Evolutionary conservation across 306 rosid genomes (phyloP), one percentile per base, ranked within the genome.

Genomic region (Castanea mollissima): DNA sequence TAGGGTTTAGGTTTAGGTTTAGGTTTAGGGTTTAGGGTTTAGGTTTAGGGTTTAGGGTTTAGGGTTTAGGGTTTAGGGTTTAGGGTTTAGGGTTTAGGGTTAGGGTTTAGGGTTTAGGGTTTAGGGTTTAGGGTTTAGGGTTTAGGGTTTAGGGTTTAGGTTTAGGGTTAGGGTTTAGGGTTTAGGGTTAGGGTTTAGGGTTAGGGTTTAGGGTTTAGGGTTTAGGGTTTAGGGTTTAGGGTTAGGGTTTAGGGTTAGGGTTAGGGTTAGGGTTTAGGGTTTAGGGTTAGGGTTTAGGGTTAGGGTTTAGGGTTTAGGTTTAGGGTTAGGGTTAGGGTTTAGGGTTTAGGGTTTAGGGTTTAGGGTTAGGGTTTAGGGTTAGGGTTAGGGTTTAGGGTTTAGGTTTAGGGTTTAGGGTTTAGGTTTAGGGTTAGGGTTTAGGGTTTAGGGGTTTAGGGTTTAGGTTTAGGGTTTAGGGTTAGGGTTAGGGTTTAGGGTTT

Each of bases 281-380:
- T 80, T 52, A 32, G 46, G 74, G 54, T 80, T 62, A 64, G 83
- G 83, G 78, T 63, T 80, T 74, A 54, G 74, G 83, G 83, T 62
- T 73, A n/a, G n/a, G n/a, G n/a, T n/a, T n/a, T 73, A 63, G 78
- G 83, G 83, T 74, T 80, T 51, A 74, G 79, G 74, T 63, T 80
- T 63, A 54, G 78, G 68, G 74, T 60, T 59, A n/a, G n/a, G n/a
- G n/a, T n/a, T n/a, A n/a, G n/a, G n/a, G n/a, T n/a, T n/a, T 71
- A 41, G 38, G 77, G 72, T 67, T 79, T 59, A 58, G 29, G 54
- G 76, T 74, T 59, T 18, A 44, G 9, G 55, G 73, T 54, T 62
- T 60, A 46, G 63, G 78, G 83, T 73, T 79, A 62, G 20, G 74
- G 83, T n/a, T n/a, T n/a, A n/a, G n/a, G n/a, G n/a, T n/a, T n/a